Percentiles rank a stretch among this genome's conserved stretches.
These are phyloP conservation scores for Pichia scutulata DNA, from an alignment of 805 yeast species.

Conservation along the genomic window DNA sequence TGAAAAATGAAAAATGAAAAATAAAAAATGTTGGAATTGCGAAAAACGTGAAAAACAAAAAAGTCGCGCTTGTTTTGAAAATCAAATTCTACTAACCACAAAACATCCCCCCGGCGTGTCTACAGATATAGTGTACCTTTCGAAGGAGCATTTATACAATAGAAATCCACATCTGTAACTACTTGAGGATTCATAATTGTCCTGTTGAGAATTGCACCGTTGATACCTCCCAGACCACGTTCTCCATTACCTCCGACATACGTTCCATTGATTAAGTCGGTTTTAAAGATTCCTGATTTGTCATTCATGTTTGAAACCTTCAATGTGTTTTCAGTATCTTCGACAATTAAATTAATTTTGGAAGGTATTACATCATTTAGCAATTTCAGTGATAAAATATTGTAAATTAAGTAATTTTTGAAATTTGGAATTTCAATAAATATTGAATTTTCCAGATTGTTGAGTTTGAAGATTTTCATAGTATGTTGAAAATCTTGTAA, in stretches of 20 bases:
- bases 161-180: neutral
- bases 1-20: no score
- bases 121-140: conserved; percentile 1
- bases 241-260: conserved; percentile 1
- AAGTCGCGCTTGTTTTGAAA: neutral
- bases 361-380: neutral
- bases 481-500: neutral
- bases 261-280: neutral
- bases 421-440: conserved; percentile 3
- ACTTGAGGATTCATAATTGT: neutral
- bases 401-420: neutral
- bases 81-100: no score
- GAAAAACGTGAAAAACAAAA: neutral
- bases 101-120: neutral
- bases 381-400: neutral
- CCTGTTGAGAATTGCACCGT: neutral
- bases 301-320: neutral
- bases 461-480: neutral
- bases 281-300: neutral
- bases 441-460: neutral
- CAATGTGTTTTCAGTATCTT: neutral
- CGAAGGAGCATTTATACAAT: neutral
- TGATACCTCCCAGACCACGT: neutral
- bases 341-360: neutral
- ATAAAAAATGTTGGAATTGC: no score